Evolutionary conservation across 2,329 filamentous ascomycete genomes (phyloP).

Genomic region (Lachnellula subtilissima): DNA sequence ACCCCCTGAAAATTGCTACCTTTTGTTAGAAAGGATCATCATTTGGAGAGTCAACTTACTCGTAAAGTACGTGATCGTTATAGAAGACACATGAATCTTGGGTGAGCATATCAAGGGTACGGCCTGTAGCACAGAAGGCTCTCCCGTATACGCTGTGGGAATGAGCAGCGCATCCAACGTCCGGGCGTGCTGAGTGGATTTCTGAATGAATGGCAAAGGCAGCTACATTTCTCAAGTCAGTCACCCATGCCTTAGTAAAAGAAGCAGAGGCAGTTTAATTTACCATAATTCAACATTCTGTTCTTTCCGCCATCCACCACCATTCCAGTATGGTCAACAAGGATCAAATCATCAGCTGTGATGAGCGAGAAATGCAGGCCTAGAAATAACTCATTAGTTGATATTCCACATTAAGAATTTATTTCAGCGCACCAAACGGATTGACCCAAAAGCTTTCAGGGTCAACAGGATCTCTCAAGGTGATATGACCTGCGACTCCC

Average conservation of each 20-base stretch:
- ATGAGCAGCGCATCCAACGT: slow-evolving; percentile 52
- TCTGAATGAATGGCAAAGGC: slow-evolving; percentile 55
- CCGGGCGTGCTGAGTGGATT: slow-evolving; percentile 51
- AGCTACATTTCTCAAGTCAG: slow-evolving; percentile 2
- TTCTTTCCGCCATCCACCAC: slow-evolving; percentile 55
- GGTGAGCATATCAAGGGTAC: slow-evolving; percentile 51
- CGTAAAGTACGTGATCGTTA: slow-evolving; percentile 34
- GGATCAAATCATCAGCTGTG: slow-evolving; percentile 55
- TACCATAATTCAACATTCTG: slow-evolving; percentile 16
- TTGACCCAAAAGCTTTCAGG: slow-evolving; percentile 14
- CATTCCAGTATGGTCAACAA: slow-evolving; percentile 53
- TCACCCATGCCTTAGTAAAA: not conserved
- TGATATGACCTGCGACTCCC: slow-evolving; percentile 40
- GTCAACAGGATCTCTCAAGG: slow-evolving; percentile 18
- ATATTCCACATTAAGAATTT: not conserved
- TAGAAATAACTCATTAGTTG: slow-evolving; percentile 36
- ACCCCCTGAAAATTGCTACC: slow-evolving; percentile 42
- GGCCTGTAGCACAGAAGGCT: slow-evolving; percentile 56
- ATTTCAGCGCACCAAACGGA: not conserved
- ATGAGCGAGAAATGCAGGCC: slow-evolving; percentile 18
- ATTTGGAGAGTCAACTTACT: slow-evolving; percentile 28
- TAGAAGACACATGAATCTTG: slow-evolving; percentile 51
- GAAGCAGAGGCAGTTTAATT: not conserved
- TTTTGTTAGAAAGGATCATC: not conserved
- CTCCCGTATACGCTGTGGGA: slow-evolving; percentile 52